Base-by-base conservation (phyloP, 1,139 yeast genomes). In the Yamadazyma diddensiae region DNA sequence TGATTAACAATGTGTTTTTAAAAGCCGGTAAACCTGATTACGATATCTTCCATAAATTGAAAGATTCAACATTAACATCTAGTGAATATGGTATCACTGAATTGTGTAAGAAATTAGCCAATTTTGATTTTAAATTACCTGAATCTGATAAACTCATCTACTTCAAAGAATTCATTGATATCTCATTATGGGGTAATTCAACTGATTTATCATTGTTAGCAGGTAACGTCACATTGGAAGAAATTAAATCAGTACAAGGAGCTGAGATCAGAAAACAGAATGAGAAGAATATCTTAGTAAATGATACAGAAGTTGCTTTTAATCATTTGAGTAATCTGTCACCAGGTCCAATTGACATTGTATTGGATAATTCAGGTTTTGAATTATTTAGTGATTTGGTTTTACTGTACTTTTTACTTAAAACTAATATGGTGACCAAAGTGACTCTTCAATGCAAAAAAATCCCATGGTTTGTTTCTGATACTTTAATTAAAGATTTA, bases 381-480 rank as follows among this genome's bases (percentile, higher is more conserved):
- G 99, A 92, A 59, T 72, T 92, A 27, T 92, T 80, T 57, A 87
- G 97, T 24, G 99, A 92, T 57, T 65, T 92, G 50, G 70, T 84
- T 32, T 70, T 90, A 36, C 72, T 84, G 1, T 63, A 87, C 34
- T 88, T 87, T 56, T 61, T 88, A 36, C 66, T 94, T 28, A 95
- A 90, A 48, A 62, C 87, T 12, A 71, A 74, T 15, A 57, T 90
- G 24, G 80, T 78, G 12, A 60, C 66, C 16, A 64, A 73, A 33
- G 77, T 92, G 39, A 82, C 79, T 17, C 68, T 94, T 44, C 98
- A 94, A 58, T 88, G 95, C 45, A 92, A 92, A 59, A 77, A 79
- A 37, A 73, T 87, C 42, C 97, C 98, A 24, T 92, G 97, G 95
- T 90, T 92, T 80, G 98, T 92, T 14, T 85, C 96, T 49, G 99